Evolutionary conservation across 225 moss, liverwort and hornwort genomes (phyloP), one percentile per base, ranked within the genome.

Genomic region (Ulota crispa): DNA sequence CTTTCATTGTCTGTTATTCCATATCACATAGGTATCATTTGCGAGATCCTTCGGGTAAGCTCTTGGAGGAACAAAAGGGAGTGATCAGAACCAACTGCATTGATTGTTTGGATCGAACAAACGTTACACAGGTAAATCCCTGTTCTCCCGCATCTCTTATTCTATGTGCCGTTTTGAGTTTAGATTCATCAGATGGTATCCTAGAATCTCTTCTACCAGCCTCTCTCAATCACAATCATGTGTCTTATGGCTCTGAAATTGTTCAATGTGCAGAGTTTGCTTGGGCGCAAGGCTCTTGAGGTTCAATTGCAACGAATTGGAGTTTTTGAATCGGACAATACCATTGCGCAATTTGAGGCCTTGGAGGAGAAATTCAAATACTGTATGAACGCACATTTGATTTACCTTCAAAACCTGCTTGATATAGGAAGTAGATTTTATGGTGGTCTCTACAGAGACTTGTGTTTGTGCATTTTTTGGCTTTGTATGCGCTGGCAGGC

Each of bases 71-170:
- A 76, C 99, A 99, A 73, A 89, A 75, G 82, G 99, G 99, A 42
- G 90, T 99, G 79, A 83, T 93, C 53, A 90, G 99, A 78, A 99
- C 92, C 47, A 99, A 99, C 65, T 99, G 99, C 79, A 91, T 99
- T 80, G 99, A 99, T 87, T 99, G 99, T 84, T 86, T 99, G 89
- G 99, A 99, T 83, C 96, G 99, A 55, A 99, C 99, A 30, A 99
- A 99, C 79, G 99, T 99, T 47, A 95, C 96, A 73, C 98, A 99
- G 93, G 96, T 96, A 43, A 73, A 54, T 77, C 28, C 30, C 71
- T 76, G 16, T 32, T 62, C 54, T 37, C 36, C 14, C 59, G 2
- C 21, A n/a, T 76, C 42, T 66, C 28, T 80, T 21, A 57, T 69
- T 76, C 76, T 34, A 5, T 71, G 32, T 78, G 50, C 75, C 70